These are phyloP conservation scores for Jatropha multifida DNA, from an alignment of 441 rosid genomes.

Conservation along the genomic window DNA sequence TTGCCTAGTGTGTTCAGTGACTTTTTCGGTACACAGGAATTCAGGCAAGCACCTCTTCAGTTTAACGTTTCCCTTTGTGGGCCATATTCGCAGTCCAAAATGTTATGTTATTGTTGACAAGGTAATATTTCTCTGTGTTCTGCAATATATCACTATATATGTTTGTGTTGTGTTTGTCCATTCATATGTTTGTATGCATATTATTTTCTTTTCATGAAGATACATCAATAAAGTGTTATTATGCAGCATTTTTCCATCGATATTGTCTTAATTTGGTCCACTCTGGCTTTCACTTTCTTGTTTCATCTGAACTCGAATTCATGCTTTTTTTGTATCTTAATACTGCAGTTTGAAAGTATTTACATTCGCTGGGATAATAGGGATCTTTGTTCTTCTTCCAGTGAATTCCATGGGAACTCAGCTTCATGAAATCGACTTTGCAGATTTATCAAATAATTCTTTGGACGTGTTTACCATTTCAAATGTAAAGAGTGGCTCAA, in stretches of 20 bases:
- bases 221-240: background rate
- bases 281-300: conserved; percentile 11
- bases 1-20: background rate
- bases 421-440: conserved; percentile 60
- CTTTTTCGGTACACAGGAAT: conserved; percentile 1
- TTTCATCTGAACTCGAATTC: conserved; percentile 23
- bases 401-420: conserved; percentile 75
- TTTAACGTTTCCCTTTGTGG: background rate
- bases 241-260: background rate
- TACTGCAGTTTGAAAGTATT: conserved; percentile 84
- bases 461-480: conserved; percentile 87
- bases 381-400: conserved; percentile 86
- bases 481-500: conserved; percentile 68
- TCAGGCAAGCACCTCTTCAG: background rate
- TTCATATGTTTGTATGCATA: background rate
- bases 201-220: background rate
- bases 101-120: no score
- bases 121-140: background rate
- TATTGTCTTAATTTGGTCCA: conserved; percentile 13
- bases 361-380: conserved; percentile 82
- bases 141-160: background rate
- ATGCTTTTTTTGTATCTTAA: conserved; percentile 24
- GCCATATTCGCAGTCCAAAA: background rate
- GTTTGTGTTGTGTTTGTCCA: background rate
- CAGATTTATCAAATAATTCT: conserved; percentile 65